A percentile compares a stretch with the other conserved stretches of the same genome.
phyloP scores from a whole-genome alignment of 2,329 filamentous ascomycete genomes.

The Nakataea oryzae region DNA sequence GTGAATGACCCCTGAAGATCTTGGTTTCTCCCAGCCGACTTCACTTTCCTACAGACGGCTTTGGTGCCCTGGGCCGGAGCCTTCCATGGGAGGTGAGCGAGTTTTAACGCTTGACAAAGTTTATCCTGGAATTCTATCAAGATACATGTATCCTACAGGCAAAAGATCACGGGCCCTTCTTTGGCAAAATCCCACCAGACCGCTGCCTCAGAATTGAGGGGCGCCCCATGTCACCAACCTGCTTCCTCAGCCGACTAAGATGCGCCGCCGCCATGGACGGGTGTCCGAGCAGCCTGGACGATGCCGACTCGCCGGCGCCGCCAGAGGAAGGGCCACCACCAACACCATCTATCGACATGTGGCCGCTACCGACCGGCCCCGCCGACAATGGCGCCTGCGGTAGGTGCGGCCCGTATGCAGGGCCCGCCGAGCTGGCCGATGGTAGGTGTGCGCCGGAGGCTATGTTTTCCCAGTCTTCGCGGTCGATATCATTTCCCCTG shows the following conservation, averaged over 20 bases:
- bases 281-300: background rate
- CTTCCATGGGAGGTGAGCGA: no score
- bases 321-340: background rate
- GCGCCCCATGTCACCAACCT: conserved; percentile 28
- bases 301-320: conserved; percentile 16
- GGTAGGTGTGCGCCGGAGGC: conserved; percentile 9
- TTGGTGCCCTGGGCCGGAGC: no score
- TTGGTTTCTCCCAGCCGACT: no score
- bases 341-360: conserved; percentile 10
- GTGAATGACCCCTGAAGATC: no score
- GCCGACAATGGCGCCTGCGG: conserved; percentile 1
- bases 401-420: background rate
- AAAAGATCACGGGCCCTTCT: background rate
- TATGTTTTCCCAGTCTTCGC: conserved; percentile 26
- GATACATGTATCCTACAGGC: background rate
- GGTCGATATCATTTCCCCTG: conserved; percentile 11
- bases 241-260: conserved; percentile 23
- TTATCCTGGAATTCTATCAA: no score
- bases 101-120: no score
- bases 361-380: conserved; percentile 3
- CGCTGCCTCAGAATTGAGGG: conserved; percentile 7
- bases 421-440: background rate
- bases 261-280: conserved; percentile 26
- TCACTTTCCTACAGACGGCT: no score
- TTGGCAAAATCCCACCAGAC: conserved; percentile 1